Evolutionary conservation across 2,329 filamentous ascomycete genomes (phyloP), one percentile per base, ranked within the genome.

Genomic region (Sclerotinia minor): DNA sequence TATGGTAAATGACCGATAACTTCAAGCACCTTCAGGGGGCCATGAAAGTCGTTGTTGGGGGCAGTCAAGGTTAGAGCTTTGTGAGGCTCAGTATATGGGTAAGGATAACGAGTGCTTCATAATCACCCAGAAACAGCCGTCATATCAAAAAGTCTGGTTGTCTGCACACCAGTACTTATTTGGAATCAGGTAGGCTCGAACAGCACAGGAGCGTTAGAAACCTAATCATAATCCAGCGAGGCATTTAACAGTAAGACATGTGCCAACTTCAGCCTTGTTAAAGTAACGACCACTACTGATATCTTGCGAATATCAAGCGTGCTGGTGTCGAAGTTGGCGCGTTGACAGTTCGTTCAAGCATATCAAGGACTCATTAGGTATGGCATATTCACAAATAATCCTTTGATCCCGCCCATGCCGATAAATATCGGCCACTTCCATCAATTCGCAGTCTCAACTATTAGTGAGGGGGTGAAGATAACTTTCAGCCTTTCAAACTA

Each of bases 361-460:
- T 52, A 47, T 67, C 55, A 67, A 44, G 47, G 57, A 61, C 54
- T 67, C 55, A 61, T 52, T 61, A 54, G 55, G 55, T 53, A 67
- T 67, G 65, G 65, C 65, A 67, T 61, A 45, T 67, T 67, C 65
- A 67, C 65, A 61, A 61, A 50, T 67, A 35, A 67, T 53, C 65
- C 65, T 61, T 32, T 61, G 50, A 47, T 35, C 21, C 21, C 45
- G 55, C 24, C 55, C 45, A 49, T 61, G 49, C 24, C 45, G 45
- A 61, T 45, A 53, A 49, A 58, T 24, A 59, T 67, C 55, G 53
- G 55, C 65, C 35, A 50, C 32, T 53, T 45, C 65, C 47, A 47
- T 61, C 44, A 61, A 52, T 35, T 57, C 32, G 45, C 57, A 52
- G 55, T 35, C 24, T 47, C 47, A 61, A 67, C 53, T 45, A 54